Conservation (phyloP, 2,329 filamentous ascomycete genomes). For the Trichoderma harzianum region DNA sequence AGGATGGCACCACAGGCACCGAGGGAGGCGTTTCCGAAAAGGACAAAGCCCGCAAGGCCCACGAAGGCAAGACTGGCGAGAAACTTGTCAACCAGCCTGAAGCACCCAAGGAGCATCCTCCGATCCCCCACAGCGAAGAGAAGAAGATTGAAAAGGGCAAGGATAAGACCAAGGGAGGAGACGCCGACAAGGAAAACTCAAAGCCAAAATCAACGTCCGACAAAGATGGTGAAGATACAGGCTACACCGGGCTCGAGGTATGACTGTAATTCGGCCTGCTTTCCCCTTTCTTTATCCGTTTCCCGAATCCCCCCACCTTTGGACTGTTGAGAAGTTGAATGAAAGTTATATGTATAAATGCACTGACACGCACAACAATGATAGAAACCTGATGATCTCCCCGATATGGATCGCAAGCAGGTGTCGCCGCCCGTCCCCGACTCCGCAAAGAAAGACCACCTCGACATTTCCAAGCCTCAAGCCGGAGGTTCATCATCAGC, state of each 20-base stretch:
- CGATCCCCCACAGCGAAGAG: conserved; percentile 76
- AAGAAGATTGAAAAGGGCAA: conserved; percentile 56
- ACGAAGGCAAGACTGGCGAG: conserved; percentile 62
- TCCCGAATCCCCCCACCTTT: not conserved
- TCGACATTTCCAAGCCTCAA: conserved; percentile 43
- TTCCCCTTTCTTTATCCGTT: not conserved
- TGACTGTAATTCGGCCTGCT: not conserved
- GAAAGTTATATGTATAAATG: not conserved
- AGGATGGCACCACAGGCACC: conserved; percentile 82
- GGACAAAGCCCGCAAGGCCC: conserved; percentile 67
- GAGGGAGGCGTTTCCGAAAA: conserved; percentile 89
- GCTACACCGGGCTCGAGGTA: conserved; percentile 38
- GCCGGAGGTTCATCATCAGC: not conserved
- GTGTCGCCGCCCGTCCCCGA: conserved; percentile 67
- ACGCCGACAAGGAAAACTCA: conserved; percentile 34
- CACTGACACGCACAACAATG: conserved; percentile 22
- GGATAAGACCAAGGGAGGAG: conserved; percentile 29
- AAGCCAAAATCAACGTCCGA: conserved; percentile 40
- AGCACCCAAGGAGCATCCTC: conserved; percentile 80
- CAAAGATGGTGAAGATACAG: conserved; percentile 36
- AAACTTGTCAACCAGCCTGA: conserved; percentile 73
- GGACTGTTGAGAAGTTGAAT: not conserved
- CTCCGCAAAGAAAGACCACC: conserved; percentile 61
- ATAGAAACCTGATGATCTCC: conserved; percentile 78
- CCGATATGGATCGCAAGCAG: conserved; percentile 72